Evolutionary conservation across 2,329 filamentous ascomycete genomes (phyloP).

Genomic region (Hyphodiscus sp.): DNA sequence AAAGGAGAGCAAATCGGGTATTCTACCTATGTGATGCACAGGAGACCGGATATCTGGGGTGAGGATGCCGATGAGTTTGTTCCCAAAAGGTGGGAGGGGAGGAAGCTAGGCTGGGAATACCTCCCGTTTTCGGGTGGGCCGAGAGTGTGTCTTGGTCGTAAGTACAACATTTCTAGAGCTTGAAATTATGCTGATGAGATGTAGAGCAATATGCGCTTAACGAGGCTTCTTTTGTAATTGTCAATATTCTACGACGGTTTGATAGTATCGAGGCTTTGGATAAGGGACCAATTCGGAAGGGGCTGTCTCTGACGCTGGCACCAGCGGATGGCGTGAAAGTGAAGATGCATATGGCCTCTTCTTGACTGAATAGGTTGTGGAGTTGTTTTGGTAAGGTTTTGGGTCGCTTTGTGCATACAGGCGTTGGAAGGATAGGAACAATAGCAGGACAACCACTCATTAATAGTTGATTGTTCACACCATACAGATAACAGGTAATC

Average conservation of each 20-base stretch:
- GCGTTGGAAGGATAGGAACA: background rate
- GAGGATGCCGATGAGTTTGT: constrained; percentile 62
- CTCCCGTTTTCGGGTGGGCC: constrained; percentile 69
- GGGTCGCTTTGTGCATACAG: background rate
- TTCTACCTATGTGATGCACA: constrained; percentile 27
- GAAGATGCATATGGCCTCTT: background rate
- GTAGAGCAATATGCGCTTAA: constrained; percentile 29
- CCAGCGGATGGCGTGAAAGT: background rate
- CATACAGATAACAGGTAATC: background rate
- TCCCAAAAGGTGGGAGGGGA: constrained; percentile 65
- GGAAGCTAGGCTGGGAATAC: constrained; percentile 65
- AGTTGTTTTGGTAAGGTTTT: too few relatives aligned
- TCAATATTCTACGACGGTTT: constrained; percentile 28
- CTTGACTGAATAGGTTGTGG: too few relatives aligned
- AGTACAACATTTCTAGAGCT: constrained; percentile 21
- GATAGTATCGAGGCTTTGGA: constrained; percentile 21
- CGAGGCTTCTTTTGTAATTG: constrained; percentile 28
- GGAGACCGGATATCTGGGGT: constrained; percentile 60
- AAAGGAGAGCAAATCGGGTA: constrained; percentile 26
- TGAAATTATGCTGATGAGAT: background rate
- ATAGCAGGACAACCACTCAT: background rate
- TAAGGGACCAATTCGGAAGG: background rate
- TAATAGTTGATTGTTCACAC: background rate
- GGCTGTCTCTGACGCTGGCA: background rate
- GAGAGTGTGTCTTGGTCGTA: constrained; percentile 59